Evolutionary conservation across 768 basidiomycete genomes (phyloP).

Genomic region (Leccinum olivaceopallidum): DNA sequence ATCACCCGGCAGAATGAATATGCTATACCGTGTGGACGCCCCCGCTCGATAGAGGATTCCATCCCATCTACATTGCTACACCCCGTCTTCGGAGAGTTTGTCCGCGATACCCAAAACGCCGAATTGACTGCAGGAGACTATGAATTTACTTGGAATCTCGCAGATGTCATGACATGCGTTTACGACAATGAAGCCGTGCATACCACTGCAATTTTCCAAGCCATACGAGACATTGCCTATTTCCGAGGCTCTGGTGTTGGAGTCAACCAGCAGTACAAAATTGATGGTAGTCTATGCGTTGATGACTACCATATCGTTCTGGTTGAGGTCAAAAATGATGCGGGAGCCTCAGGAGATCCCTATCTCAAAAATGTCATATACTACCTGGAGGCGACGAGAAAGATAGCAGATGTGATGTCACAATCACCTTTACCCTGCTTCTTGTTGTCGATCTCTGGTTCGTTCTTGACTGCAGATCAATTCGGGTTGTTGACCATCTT

Average conservation of each 20-base stretch:
- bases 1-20: not conserved
- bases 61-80: not conserved
- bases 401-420: not conserved
- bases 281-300: too few relatives aligned
- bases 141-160: not conserved
- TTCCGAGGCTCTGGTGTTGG: too few relatives aligned
- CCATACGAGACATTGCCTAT: too few relatives aligned
- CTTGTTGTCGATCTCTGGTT: constrained; percentile 26
- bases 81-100: not conserved
- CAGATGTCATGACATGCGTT: not conserved
- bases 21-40: not conserved
- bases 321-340: constrained; percentile 24
- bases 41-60: not conserved
- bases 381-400: constrained; percentile 23
- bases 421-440: constrained; percentile 30
- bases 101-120: not conserved
- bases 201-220: too few relatives aligned
- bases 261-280: too few relatives aligned
- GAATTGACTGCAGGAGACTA: not conserved
- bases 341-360: constrained; percentile 24
- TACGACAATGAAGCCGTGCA: accelerated
- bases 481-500: too few relatives aligned
- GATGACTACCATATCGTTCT: constrained; percentile 2
- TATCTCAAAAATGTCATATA: constrained; percentile 24
- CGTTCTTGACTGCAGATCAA: too few relatives aligned